Base-by-base conservation (phyloP, 2,329 filamentous ascomycete genomes). In the Pseudogymnoascus sp. region DNA sequence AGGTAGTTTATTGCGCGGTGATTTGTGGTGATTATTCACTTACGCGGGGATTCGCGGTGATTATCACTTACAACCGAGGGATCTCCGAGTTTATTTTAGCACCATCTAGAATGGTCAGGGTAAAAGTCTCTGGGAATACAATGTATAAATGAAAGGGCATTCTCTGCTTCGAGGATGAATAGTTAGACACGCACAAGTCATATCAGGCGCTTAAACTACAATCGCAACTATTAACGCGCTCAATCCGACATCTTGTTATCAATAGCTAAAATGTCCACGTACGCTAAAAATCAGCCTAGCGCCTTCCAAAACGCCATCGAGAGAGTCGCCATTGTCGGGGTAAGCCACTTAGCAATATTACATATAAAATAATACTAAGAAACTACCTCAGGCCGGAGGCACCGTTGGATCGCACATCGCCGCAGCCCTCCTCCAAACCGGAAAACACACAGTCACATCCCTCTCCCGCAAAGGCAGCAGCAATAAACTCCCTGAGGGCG, bases 371-470 rank as follows among this genome's bases (percentile, higher is more conserved):
- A 44, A 21, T n/a, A 8, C n/a, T 47, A 31, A 69, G 64, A 11
- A 64, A 13, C 11, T n/a, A 38, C 42, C n/a, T 21, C 23, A 82
- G 79, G 78, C 77, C 15, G 74, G 74, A 33, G 80, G 79, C 35
- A 73, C 69, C 8, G 67, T 81, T 60, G 79, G 79, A 23, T 70
- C 68, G 3, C 68, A 75, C 62, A 71, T 82, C 19, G 68, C 75
- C 1, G 66, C 72, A 4, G 73, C 72, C 4, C 63, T 70, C 9
- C 36, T 67, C 36, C 62, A 64, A n/a, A 66, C 63, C 17, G 78
- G 78, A 62, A 77, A 77, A 53, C 79, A 82, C 69, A 77, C 68
- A 13, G 71, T 84, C 65, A 84, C 81, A 1, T 80, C 79, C 65
- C 71, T 85, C 42, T 78, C 78, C 1, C 80, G 82, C 50, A 62